phyloP scores from a whole-genome alignment of 345 rosid species.

The Boechera stricta region DNA sequence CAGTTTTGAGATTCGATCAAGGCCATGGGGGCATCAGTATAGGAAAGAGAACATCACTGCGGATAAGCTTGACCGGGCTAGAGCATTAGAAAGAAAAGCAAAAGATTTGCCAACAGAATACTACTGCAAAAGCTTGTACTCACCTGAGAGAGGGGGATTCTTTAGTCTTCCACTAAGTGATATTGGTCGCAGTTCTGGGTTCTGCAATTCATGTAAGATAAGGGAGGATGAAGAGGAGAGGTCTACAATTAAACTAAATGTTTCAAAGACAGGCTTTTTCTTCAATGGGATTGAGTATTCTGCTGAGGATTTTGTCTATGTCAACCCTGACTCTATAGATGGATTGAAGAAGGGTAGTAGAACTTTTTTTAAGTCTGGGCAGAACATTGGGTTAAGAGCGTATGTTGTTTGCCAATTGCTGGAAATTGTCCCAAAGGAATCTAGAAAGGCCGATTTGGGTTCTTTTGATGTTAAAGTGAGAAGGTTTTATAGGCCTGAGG shows the following conservation, averaged over 20 bases:
- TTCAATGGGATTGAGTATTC: conserved; percentile 51
- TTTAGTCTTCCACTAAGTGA: conserved; percentile 53
- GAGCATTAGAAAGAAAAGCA: conserved; percentile 60
- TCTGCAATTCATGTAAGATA: conserved; percentile 56
- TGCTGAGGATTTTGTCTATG: conserved; percentile 61
- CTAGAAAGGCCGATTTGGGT: conserved; percentile 37
- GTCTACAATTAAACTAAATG: conserved; percentile 47
- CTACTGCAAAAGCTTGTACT: conserved; percentile 66
- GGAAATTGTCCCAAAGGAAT: conserved; percentile 49
- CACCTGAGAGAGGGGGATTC: conserved; percentile 74
- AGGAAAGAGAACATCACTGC: conserved; percentile 51
- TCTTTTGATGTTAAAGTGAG: conserved; percentile 55
- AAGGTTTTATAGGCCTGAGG: conserved; percentile 74
- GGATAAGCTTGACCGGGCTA: conserved; percentile 55
- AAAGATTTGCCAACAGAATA: conserved; percentile 57
- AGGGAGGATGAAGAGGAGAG: conserved; percentile 47
- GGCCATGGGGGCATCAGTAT: conserved; percentile 73
- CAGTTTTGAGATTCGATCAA: conserved; percentile 49
- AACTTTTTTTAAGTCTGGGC: conserved; percentile 59
- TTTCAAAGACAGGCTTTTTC: conserved; percentile 44
- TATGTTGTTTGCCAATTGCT: conserved; percentile 69
- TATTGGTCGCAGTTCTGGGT: conserved; percentile 58
- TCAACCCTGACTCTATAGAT: conserved; percentile 43
- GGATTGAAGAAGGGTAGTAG: conserved; percentile 37
- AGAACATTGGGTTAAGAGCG: conserved; percentile 67